Base-by-base conservation (phyloP, 1,139 yeast species). In the Scheffersomyces insectosa region DNA sequence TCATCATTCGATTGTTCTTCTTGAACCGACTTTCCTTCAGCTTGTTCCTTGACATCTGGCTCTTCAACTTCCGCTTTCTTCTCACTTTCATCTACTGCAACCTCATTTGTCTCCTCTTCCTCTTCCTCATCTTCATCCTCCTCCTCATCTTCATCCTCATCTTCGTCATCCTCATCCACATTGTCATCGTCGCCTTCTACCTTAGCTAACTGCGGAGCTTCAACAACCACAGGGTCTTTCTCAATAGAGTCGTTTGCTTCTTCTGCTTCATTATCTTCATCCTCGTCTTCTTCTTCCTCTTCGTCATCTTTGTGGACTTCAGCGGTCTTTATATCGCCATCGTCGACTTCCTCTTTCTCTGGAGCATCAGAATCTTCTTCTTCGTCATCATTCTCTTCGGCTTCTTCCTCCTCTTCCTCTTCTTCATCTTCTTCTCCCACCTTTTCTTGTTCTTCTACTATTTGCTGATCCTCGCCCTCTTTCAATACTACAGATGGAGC, bases 351-450 rank as follows among this genome's bases (percentile, higher is more conserved):
- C 23, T 35, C 29, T 37, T 36, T 28, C 36, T 29, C 42, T 28
- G 32, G 31, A 5, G 12, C 27, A 2, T 32, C 39, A 10, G 40
- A 30, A 3, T 36, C 28, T 13, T 29, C 33, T 11, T 31, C 45
- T 10, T n/a, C 23, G 25, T 13, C 16, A 6, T 15, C 42, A 16
- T 37, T 32, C 16, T 37, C 39, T 25, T 37, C 47, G 10, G 39
- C 31, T 14, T 11, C 39, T 12, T 42, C 44, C 33, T 28, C 34
- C 13, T 25, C 29, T 12, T 42, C 44, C 33, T 28, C 34, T n/a
- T 25, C 29, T 20, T 12, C 33, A 5, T 41, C 38, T 14, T 20
- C 15, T 12, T 11, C 36, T 33, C 15, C 36, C 31, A n/a, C 27
- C 6, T 20, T 20, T 10, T 15, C 42, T 15, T 36, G 32, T 25